Base-by-base conservation (phyloP, 2,329 filamentous ascomycete species). In the Neofusicoccum laricinum region DNA sequence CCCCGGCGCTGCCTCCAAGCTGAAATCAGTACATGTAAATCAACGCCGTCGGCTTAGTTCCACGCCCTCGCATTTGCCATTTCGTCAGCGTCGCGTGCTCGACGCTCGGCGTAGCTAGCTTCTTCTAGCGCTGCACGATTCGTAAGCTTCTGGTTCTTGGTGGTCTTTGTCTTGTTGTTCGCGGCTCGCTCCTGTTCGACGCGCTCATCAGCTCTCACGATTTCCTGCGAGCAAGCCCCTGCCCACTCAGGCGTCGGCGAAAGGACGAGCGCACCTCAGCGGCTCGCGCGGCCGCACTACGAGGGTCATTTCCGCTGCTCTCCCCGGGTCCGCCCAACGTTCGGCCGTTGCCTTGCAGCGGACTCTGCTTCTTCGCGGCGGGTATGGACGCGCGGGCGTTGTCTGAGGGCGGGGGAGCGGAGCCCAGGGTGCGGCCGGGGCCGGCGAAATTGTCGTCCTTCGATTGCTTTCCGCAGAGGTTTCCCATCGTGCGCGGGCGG, bases 401-500 rank as follows among this genome's bases (percentile, higher is more conserved):
- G 48, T 71, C 74, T 81, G 85, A 64, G 53, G 46, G 63, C 68
- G 74, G 82, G 67, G 66, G 79, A 68, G 8, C 82, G 41, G 87
- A 82, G 69, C 87, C 89, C 63, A 96, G 83, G 41, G 87, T 85
- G 62, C 91, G 90, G 66, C 92, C 92, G 55, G 90, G 88, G 62
- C 86, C 85, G 36, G 55, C 15, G 80, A 93, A 95, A 76, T 86
- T 82, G n/a, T 59, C 55, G 55, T 12, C 30, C 68, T 81, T 72
- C 67, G 85, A 84, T 76, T 76, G 67, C 67, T 92, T 93, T 75
- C 92, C 91, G 81, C 91, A 97, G 78, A 92, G 84, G 76, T 92
- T 94, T 66, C 93, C 93, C 93, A 97, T 97, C 25, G 48, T 62
- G 10, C n/a, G 10, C 14, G 40, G 10, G 12, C 4, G 32, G 36